Conservation (phyloP, 768 basidiomycete species). For the Candolleomyces efflorescens region DNA sequence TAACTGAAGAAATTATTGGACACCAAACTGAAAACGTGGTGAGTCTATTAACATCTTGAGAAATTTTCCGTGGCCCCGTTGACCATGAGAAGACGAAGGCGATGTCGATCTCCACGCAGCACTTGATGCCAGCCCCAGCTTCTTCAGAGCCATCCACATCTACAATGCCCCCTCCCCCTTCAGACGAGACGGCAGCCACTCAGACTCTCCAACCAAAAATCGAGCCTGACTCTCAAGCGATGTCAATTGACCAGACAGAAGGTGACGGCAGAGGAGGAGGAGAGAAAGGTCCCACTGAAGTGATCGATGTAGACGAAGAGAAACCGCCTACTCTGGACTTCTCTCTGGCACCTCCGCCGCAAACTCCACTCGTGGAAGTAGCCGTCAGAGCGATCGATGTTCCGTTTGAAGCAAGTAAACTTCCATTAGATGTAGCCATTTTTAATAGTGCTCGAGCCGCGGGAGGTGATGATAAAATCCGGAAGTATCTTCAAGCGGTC, state of each 20-base stretch:
- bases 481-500: constrained; percentile 84
- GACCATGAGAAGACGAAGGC: constrained; percentile 63
- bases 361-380: not conserved
- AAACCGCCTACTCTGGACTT: not conserved
- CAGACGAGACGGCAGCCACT: constrained; percentile 19
- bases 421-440: constrained; percentile 89
- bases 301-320: constrained; percentile 48
- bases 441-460: constrained; percentile 89
- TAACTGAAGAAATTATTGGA: constrained; percentile 73
- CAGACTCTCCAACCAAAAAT: constrained; percentile 14
- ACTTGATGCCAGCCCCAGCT: constrained; percentile 47
- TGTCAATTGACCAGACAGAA: constrained; percentile 18
- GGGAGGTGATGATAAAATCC: constrained; percentile 84
- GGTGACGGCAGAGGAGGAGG: too few relatives aligned
- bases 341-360: constrained; percentile 25
- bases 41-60: constrained; percentile 14
- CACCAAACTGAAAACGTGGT: constrained; percentile 52
- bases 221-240: constrained; percentile 20
- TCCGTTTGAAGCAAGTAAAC: constrained; percentile 79
- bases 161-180: constrained; percentile 14
- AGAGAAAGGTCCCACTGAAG: constrained; percentile 33
- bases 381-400: constrained; percentile 55
- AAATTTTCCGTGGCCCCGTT: not conserved
- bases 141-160: not conserved
- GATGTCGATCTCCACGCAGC: constrained; percentile 88